phyloP scores from a whole-genome alignment of 2,329 filamentous ascomycete genomes.

The Diaporthe sp. region DNA sequence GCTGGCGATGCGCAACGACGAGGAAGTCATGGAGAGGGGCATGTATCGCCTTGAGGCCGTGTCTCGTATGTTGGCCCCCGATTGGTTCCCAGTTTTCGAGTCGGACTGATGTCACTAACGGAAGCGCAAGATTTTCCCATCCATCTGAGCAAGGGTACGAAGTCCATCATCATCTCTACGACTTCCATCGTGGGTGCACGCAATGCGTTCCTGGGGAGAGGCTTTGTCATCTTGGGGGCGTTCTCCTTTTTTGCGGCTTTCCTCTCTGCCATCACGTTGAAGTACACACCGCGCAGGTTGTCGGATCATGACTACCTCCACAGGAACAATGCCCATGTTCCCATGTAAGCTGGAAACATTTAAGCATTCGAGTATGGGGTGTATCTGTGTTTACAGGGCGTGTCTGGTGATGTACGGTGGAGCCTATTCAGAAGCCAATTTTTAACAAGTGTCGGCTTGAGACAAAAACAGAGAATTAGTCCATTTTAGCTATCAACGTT shows the following conservation, averaged over 20 bases:
- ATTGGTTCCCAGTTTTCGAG: background rate
- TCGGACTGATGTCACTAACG: background rate
- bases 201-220: background rate
- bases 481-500: no score
- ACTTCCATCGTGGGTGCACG: background rate
- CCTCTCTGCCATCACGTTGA: background rate
- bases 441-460: no score
- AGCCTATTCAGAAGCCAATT: no score
- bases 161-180: slow-evolving; percentile 25
- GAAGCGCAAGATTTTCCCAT: background rate
- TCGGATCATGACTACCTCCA: slow-evolving; percentile 1
- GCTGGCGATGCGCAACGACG: background rate
- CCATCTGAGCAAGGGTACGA: slow-evolving; percentile 50
- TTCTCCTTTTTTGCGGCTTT: background rate
- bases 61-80: background rate
- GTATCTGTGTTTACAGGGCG: background rate
- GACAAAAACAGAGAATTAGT: no score
- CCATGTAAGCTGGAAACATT: background rate
- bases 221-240: background rate
- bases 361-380: background rate
- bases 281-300: background rate
- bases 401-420: background rate
- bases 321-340: background rate
- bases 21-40: background rate
- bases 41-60: background rate